Percentiles rank a stretch among this genome's conserved stretches.
These are phyloP conservation scores for Populus ilicifolia DNA, from an alignment of 345 rosid genomes.

Conservation along the genomic window DNA sequence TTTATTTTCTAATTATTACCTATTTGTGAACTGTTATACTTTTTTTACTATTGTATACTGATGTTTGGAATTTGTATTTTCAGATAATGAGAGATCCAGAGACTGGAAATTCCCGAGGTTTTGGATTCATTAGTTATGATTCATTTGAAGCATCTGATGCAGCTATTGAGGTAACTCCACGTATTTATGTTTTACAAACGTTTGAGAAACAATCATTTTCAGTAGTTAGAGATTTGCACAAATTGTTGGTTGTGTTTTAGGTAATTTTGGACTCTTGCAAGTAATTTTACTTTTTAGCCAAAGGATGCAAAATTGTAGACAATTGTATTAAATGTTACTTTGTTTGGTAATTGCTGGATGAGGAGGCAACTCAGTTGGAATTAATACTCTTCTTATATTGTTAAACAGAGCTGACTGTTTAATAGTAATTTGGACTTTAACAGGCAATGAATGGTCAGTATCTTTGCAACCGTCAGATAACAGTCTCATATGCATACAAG, in stretches of 20 bases:
- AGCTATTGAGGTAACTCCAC: constrained; percentile 74
- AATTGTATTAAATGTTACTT: neutral
- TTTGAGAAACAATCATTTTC: neutral
- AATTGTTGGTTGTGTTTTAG: neutral
- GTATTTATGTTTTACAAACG: neutral
- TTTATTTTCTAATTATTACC: neutral
- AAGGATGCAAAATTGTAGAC: neutral
- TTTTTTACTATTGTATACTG: constrained; percentile 3
- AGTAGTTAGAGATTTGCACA: neutral
- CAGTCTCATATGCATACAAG: constrained; percentile 95
- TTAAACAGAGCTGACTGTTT: neutral
- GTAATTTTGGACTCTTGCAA: neutral
- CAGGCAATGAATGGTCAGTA: constrained; percentile 98
- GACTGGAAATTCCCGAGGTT: constrained; percentile 93
- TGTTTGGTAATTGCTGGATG: neutral
- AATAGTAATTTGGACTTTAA: constrained; percentile 4
- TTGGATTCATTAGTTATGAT: constrained; percentile 97
- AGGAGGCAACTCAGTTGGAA: neutral
- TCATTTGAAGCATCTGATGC: constrained; percentile 99
- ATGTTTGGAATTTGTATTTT: constrained; percentile 10
- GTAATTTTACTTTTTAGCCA: neutral
- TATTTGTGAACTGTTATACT: neutral
- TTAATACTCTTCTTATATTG: neutral
- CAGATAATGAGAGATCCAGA: constrained; percentile 99
- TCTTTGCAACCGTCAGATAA: constrained; percentile 93